Evolutionary conservation across 2,329 filamentous ascomycete species (phyloP), one percentile per base, ranked within the genome.

Genomic region (Orbilia oligospora): DNA sequence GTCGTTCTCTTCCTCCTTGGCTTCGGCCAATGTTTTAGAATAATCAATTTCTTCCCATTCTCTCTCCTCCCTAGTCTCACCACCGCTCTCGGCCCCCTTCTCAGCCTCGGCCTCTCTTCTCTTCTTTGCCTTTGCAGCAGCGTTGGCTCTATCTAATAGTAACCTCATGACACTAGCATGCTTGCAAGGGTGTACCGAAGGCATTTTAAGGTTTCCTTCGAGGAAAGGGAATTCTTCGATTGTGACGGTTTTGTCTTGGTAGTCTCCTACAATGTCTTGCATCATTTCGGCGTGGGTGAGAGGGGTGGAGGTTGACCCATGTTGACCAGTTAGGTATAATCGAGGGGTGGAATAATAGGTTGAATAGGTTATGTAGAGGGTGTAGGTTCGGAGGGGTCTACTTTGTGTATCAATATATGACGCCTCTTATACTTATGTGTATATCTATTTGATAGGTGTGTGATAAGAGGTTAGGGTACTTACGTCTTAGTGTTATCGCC

Each of bases 121-220:
- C 85, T 82, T 87, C 22, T 95, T 91, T 68, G 97, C 89, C 84
- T 97, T 97, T 68, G 98, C 88, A 0, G 95, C 95, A 22, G 93
- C 93, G 83, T 99, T 95, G 56, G 96, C 96, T 41, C 96, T 93
- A 85, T 98, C 96, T 46, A 99, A 91, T 3, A 99, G 89, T 22
- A 93, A 93, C 86, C 98, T 99, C 96, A 99, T 99, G 82, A 99
- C 96, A 30, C 92, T 92, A 9, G 96, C 96, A 84, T 99, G 96
- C 84, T 96, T 97, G 89, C 96, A 99, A 2, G 96, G 96, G 83
- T 99, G 96, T 14, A 99, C 93, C 36, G 92, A 96, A 38, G 95
- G 96, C 89, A 97, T 99, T 87, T 97, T 97, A 84, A 97, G 90
- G 82, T 91, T 91, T 83, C 93, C 91, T 81, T 93, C 92, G 84